Evolutionary conservation across 805 yeast species (phyloP).

Genomic region (Candida hispaniensis): DNA sequence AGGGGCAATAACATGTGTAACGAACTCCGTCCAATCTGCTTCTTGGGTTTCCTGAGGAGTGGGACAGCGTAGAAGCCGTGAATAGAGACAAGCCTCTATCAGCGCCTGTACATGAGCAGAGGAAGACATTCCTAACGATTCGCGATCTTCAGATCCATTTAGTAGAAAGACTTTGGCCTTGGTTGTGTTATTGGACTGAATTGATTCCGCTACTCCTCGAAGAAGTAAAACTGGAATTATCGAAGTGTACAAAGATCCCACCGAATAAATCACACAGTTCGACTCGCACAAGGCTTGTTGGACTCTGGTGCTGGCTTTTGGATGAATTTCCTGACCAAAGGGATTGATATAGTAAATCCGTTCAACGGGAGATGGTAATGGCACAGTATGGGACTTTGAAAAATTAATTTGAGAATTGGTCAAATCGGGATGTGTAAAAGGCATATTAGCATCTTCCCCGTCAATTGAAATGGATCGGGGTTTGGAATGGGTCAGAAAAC

Average conservation of each 20-base stretch:
- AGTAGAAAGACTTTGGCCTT: constrained; percentile 45
- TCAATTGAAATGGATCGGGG: constrained; percentile 21
- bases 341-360: constrained; percentile 74
- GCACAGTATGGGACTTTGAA: constrained; percentile 37
- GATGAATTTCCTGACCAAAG: constrained; percentile 77
- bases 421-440: constrained; percentile 70
- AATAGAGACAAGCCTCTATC: constrained; percentile 43
- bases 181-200: constrained; percentile 23
- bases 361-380: constrained; percentile 63
- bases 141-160: constrained; percentile 71
- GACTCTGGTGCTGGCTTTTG: constrained; percentile 57
- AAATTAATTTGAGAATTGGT: constrained; percentile 65
- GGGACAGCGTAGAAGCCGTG: constrained; percentile 22
- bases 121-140: constrained; percentile 60
- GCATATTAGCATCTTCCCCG: constrained; percentile 51
- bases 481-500: no score
- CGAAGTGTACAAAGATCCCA: constrained; percentile 85
- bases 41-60: constrained; percentile 9
- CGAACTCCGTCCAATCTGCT: constrained; percentile 10
- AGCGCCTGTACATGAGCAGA: constrained; percentile 47
- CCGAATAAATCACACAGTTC: constrained; percentile 57
- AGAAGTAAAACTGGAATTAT: constrained; percentile 67
- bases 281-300: constrained; percentile 37
- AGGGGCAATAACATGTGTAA: constrained; percentile 10
- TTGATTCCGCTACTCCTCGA: constrained; percentile 60